Percentiles rank a stretch among this genome's conserved stretches.
These are phyloP conservation scores for Sanghuangporus baumii DNA, from an alignment of 1,284 basidiomycete species.

Conservation along the genomic window DNA sequence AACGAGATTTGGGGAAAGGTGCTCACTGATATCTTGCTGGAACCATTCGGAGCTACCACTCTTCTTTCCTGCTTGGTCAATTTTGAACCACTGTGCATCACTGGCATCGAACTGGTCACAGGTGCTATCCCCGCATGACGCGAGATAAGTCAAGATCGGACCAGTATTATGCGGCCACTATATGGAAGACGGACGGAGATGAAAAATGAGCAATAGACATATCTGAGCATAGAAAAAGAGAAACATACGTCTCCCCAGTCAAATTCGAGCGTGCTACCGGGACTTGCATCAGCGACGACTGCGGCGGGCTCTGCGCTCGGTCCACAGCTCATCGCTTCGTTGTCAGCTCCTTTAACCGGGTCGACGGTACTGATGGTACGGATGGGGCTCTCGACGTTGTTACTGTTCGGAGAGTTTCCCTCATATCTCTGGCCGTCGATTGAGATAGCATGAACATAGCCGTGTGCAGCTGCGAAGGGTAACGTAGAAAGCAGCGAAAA, in stretches of 20 bases:
- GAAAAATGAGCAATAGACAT: conserved; percentile 2
- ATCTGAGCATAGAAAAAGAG: neutral
- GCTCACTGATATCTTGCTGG: conserved; percentile 33
- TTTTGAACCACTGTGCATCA: conserved; percentile 68
- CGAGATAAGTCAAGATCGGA: conserved; percentile 69
- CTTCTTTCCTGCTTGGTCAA: conserved; percentile 39
- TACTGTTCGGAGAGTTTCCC: conserved; percentile 42
- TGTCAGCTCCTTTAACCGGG: conserved; percentile 60
- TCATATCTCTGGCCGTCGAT: conserved; percentile 50
- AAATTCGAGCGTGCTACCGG: conserved; percentile 56
- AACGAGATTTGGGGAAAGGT: neutral
- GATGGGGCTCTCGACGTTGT: conserved; percentile 44
- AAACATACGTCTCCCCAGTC: conserved; percentile 43
- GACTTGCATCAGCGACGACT: conserved; percentile 51
- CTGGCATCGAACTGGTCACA: conserved; percentile 57
- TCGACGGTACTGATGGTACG: conserved; percentile 49
- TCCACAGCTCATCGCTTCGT: conserved; percentile 60
- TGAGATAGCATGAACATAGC: conserved; percentile 45
- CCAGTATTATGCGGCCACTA: conserved; percentile 72
- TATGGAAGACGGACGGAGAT: neutral
- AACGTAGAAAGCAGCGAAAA: conserved; percentile 27
- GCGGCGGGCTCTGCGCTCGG: conserved; percentile 45
- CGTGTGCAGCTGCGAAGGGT: conserved; percentile 40
- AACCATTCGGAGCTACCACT: conserved; percentile 31
- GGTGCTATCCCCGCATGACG: conserved; percentile 47